These are phyloP conservation scores for Rhipidocladum racemiflorum DNA, from an alignment of 176 grass and related monocot species.

Conservation along the genomic window DNA sequence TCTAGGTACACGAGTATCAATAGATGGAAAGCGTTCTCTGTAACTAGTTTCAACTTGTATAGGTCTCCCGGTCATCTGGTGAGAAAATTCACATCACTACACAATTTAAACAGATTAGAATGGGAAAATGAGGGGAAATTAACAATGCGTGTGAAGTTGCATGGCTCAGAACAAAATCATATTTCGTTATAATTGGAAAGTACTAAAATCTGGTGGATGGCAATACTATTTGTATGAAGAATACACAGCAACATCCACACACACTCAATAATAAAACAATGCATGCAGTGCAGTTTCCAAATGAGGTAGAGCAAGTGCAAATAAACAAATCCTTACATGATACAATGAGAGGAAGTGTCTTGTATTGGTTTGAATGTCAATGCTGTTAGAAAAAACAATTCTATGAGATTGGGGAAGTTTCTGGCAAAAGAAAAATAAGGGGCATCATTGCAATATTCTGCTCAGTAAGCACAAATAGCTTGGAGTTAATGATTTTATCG, in stretches of 20 bases:
- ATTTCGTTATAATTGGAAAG: not conserved
- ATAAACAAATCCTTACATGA: conserved; percentile 43
- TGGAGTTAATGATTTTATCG: conserved; percentile 1
- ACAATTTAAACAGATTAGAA: conserved; percentile 9
- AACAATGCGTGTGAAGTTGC: not conserved
- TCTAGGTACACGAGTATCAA: conserved; percentile 68
- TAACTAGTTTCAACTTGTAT: conserved; percentile 88
- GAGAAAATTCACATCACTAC: conserved; percentile 28
- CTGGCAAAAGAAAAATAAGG: not conserved
- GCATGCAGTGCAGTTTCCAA: not conserved
- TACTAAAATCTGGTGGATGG: not conserved
- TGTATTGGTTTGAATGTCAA: no score
- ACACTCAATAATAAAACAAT: not conserved
- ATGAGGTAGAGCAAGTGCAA: conserved; percentile 6
- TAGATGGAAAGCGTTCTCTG: conserved; percentile 77
- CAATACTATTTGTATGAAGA: not conserved
- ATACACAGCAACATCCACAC: not conserved
- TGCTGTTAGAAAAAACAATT: conserved; percentile 45
- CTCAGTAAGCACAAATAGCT: not conserved
- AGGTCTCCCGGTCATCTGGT: conserved; percentile 88
- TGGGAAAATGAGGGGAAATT: not conserved
- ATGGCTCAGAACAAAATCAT: not conserved
- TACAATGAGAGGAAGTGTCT: no score
- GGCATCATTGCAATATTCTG: not conserved
- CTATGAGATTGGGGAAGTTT: conserved; percentile 10